A percentile compares a stretch with the other conserved stretches of the same genome.
phyloP scores from a whole-genome alignment of 208 protist genomes.

The Entamoeba moshkovskii region DNA sequence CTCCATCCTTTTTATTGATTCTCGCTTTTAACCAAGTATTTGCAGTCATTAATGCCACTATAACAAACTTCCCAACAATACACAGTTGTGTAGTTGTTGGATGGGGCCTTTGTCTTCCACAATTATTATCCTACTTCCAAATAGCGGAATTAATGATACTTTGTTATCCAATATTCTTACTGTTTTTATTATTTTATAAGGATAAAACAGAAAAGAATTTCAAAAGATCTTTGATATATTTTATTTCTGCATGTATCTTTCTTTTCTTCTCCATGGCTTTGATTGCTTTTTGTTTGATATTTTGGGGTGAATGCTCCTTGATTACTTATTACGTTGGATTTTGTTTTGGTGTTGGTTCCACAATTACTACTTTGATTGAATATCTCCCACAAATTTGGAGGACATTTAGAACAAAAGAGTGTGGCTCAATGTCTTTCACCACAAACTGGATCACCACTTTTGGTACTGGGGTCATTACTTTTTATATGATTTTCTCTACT shows the following conservation, averaged over 20 bases:
- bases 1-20: background rate
- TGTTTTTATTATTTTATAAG: background rate
- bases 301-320: background rate
- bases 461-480: background rate
- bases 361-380: background rate
- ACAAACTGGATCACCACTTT: background rate
- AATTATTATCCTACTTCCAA: background rate
- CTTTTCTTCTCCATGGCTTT: background rate
- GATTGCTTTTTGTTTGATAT: background rate
- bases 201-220: background rate
- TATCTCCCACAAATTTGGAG: background rate
- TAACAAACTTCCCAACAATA: background rate
- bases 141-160: background rate
- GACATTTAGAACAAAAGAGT: background rate
- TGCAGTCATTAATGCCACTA: background rate
- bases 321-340: background rate
- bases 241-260: background rate
- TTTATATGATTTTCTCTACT: background rate
- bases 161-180: background rate
- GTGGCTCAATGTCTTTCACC: background rate
- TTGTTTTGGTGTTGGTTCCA: background rate
- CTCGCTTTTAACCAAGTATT: background rate
- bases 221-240: background rate
- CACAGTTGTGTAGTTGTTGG: background rate
- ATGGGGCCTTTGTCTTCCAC: background rate